Conservation (phyloP, 345 rosid genomes). For the Barbarea vulgaris region DNA sequence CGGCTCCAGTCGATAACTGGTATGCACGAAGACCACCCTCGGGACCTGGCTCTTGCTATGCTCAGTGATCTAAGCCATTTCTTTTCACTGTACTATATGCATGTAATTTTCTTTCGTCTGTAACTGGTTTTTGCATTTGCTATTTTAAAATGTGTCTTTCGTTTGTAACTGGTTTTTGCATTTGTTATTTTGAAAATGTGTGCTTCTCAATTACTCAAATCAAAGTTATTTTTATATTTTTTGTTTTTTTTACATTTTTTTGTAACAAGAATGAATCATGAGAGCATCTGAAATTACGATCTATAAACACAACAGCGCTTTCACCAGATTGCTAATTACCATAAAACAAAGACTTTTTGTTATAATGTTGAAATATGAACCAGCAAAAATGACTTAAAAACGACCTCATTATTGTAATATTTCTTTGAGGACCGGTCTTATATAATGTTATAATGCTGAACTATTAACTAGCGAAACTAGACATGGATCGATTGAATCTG, state of each 20-base stretch:
- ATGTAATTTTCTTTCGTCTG: conserved; percentile 25
- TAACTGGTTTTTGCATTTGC: conserved; percentile 15
- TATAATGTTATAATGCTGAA: background rate
- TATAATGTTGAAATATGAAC: background rate
- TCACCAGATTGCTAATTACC: background rate
- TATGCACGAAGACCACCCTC: conserved; percentile 65
- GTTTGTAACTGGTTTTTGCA: conserved; percentile 3
- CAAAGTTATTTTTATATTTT: background rate
- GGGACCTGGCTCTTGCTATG: conserved; percentile 85
- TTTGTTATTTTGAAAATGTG: conserved; percentile 11
- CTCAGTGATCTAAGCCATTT: conserved; percentile 49
- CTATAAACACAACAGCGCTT: background rate
- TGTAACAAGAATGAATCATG: conserved; percentile 24
- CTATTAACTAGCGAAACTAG: background rate
- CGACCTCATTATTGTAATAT: background rate
- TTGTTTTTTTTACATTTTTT: no score
- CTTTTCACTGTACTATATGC: conserved; percentile 16
- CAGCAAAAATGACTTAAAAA: background rate
- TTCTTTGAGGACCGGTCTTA: background rate
- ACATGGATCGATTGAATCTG: background rate
- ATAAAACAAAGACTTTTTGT: background rate
- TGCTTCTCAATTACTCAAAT: conserved; percentile 15
- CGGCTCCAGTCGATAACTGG: conserved; percentile 70
- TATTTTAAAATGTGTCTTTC: background rate
- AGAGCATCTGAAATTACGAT: conserved; percentile 1